phyloP scores from a whole-genome alignment of 2,329 filamentous ascomycete species.

The Phoma herbarum region DNA sequence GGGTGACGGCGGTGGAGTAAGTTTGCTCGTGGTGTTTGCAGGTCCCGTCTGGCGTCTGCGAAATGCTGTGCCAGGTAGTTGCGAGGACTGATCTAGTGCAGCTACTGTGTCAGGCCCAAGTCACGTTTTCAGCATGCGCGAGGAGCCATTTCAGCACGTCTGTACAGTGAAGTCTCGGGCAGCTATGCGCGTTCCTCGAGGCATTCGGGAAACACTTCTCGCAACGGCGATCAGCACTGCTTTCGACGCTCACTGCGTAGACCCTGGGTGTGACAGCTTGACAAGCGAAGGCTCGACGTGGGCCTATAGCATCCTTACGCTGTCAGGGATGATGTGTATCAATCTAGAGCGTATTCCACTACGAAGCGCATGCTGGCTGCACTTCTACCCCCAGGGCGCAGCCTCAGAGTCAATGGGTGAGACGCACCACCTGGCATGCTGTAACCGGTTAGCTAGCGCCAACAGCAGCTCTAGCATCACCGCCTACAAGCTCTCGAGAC shows the following conservation, averaged over 20 bases:
- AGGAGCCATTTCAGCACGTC: neutral
- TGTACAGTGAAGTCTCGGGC: neutral
- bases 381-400: neutral
- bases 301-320: no score
- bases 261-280: conserved; percentile 12
- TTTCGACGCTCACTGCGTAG: conserved; percentile 11
- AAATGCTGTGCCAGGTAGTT: neutral
- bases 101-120: no score
- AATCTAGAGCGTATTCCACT: neutral
- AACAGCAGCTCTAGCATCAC: conserved; percentile 15
- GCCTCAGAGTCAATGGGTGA: conserved; percentile 2
- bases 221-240: conserved; percentile 6
- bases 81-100: no score
- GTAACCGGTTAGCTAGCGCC: conserved; percentile 14
- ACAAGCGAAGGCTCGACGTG: neutral
- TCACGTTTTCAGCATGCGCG: neutral
- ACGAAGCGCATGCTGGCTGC: neutral
- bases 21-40: neutral
- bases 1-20: neutral
- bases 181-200: neutral
- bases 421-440: conserved; percentile 12
- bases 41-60: neutral
- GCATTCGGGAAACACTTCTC: neutral
- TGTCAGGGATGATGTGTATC: no score
- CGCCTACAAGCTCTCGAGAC: conserved; percentile 12